Conservation (phyloP, 495 filamentous ascomycete genomes). For the Aspergillus affinis region DNA sequence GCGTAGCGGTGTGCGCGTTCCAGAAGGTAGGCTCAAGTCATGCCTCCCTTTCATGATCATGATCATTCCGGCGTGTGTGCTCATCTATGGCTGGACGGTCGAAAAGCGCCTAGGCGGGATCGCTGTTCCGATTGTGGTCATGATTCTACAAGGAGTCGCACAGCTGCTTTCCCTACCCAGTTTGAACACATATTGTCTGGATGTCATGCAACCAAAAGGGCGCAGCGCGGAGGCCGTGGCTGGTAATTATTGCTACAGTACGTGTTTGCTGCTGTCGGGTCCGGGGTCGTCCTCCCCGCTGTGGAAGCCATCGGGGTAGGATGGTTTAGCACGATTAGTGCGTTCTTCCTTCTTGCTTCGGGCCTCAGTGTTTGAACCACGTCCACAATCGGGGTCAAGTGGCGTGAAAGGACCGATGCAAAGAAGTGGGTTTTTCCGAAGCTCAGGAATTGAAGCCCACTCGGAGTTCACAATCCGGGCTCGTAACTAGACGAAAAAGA, state of each 20-base stretch:
- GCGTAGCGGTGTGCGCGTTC: slow-evolving; percentile 57
- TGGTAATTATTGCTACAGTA: slow-evolving; percentile 73
- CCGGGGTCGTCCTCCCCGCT: slow-evolving; percentile 62
- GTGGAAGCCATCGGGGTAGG: slow-evolving; percentile 68
- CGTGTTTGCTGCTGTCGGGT: slow-evolving; percentile 63
- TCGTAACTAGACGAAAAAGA: no score
- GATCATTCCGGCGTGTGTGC: slow-evolving; percentile 60
- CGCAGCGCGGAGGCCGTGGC: slow-evolving; percentile 67
- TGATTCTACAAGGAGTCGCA: slow-evolving; percentile 66
- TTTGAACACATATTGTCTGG: slow-evolving; percentile 73
- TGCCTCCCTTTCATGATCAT: slow-evolving; percentile 60
- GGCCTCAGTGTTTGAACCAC: slow-evolving; percentile 42
- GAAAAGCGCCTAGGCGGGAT: slow-evolving; percentile 64
- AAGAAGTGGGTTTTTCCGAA: no score
- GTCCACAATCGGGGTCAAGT: slow-evolving; percentile 49
- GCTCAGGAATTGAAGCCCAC: no score
- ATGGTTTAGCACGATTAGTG: slow-evolving; percentile 55
- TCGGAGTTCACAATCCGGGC: no score
- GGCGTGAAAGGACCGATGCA: slow-evolving; percentile 51
- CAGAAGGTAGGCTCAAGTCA: slow-evolving; percentile 67
- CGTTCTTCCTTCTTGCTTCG: slow-evolving; percentile 50
- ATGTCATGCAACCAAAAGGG: slow-evolving; percentile 52
- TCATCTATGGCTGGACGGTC: slow-evolving; percentile 70
- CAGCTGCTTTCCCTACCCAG: slow-evolving; percentile 69
- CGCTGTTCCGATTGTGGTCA: slow-evolving; percentile 65